Conservation (phyloP, 345 rosid species). For the Lumnitzera racemosa region DNA sequence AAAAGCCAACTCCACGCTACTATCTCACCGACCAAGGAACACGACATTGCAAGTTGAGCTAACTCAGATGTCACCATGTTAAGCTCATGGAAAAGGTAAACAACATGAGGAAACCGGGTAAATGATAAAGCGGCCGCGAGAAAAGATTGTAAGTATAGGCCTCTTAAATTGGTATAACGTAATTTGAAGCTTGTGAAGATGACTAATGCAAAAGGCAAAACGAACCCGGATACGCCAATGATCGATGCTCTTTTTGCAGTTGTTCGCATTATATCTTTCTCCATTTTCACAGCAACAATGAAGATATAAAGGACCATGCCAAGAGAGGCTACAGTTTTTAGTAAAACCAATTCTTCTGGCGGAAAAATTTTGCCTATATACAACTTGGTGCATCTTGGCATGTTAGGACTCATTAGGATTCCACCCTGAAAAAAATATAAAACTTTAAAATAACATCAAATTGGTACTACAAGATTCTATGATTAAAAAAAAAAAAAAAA, state of each 20-base stretch:
- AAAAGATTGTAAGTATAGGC: neutral
- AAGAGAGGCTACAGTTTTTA: neutral
- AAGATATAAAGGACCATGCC: constrained; percentile 4
- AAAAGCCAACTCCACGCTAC: neutral
- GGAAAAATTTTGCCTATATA: neutral
- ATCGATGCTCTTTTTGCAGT: neutral
- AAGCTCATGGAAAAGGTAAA: constrained; percentile 12
- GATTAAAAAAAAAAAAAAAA: too few relatives aligned
- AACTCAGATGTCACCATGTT: constrained; percentile 11
- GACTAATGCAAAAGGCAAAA: neutral
- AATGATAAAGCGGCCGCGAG: constrained; percentile 1
- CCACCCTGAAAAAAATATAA: constrained; percentile 9
- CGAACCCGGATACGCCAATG: constrained; percentile 1
- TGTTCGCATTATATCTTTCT: neutral
- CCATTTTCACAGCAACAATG: constrained; percentile 11
- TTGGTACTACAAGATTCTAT: too few relatives aligned
- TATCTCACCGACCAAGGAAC: constrained; percentile 1
- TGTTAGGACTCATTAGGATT: neutral
- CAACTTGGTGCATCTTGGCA: neutral
- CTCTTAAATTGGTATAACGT: neutral
- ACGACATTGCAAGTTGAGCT: constrained; percentile 13
- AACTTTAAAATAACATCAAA: too few relatives aligned
- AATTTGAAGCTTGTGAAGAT: too few relatives aligned
- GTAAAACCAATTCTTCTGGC: neutral
- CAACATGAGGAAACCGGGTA: constrained; percentile 12